Percentiles rank a stretch among this genome's conserved stretches.
These are phyloP conservation scores for Penicillium silybi DNA, from an alignment of 495 filamentous ascomycete genomes.

Conservation along the genomic window DNA sequence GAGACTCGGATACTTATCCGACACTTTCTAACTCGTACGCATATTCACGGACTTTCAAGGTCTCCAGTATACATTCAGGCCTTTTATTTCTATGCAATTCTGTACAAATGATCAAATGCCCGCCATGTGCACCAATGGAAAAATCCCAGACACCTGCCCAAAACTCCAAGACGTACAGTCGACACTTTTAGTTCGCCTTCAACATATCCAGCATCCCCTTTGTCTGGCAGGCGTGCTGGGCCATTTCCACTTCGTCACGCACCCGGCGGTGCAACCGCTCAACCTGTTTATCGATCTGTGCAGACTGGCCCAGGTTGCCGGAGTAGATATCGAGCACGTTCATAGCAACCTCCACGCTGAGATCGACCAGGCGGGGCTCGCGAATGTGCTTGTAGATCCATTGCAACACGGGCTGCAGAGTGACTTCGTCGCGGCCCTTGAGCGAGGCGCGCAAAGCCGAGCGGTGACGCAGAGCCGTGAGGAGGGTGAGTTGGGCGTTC, in stretches of 20 bases:
- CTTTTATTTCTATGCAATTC: constrained; percentile 32
- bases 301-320: constrained; percentile 68
- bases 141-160: constrained; percentile 21
- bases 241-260: constrained; percentile 70
- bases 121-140: constrained; percentile 27
- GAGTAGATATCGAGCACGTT: constrained; percentile 84
- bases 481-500: constrained; percentile 65
- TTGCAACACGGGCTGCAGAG: constrained; percentile 72
- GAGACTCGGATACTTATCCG: neutral
- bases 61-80: constrained; percentile 10
- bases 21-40: no score
- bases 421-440: constrained; percentile 73
- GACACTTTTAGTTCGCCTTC: constrained; percentile 27
- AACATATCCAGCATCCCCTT: constrained; percentile 84
- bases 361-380: constrained; percentile 70
- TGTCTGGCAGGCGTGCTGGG: constrained; percentile 72
- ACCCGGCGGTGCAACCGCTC: constrained; percentile 63
- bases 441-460: constrained; percentile 81
- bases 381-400: constrained; percentile 78
- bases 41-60: no score
- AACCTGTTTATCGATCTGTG: constrained; percentile 66
- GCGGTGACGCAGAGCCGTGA: constrained; percentile 82
- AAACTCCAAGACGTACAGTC: constrained; percentile 23
- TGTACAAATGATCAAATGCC: constrained; percentile 29
- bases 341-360: constrained; percentile 76